Conservation (phyloP, 805 yeast species). For the Metschnikowia shivogae region DNA sequence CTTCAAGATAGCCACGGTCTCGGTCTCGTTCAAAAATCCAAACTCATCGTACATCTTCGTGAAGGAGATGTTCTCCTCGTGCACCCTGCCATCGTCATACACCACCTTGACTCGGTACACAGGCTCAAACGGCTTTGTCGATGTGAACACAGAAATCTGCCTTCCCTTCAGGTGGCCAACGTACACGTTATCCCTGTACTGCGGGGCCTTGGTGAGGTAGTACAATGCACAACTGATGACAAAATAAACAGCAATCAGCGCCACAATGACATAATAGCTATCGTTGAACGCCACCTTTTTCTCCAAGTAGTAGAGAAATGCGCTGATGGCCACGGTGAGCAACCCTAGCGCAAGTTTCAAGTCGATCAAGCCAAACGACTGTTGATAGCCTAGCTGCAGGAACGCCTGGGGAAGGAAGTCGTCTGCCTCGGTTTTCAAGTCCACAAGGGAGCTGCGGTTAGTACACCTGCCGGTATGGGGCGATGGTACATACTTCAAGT, state of each 20-base stretch:
- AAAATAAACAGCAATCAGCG: constrained; percentile 36
- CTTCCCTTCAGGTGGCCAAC: constrained; percentile 36
- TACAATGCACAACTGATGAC: constrained; percentile 30
- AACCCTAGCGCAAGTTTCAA: constrained; percentile 48
- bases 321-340: constrained; percentile 44
- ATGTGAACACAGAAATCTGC: constrained; percentile 38
- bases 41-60: constrained; percentile 43
- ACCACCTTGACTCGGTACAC: constrained; percentile 36
- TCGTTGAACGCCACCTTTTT: constrained; percentile 46
- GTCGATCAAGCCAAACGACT: constrained; percentile 45
- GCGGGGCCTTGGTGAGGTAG: constrained; percentile 28
- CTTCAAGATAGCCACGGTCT: constrained; percentile 25
- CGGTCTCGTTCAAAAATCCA: constrained; percentile 41
- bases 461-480: neutral
- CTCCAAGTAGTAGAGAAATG: constrained; percentile 43
- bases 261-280: constrained; percentile 30
- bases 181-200: constrained; percentile 44
- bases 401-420: constrained; percentile 43
- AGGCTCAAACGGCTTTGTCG: constrained; percentile 42
- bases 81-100: constrained; percentile 19
- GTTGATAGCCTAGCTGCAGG: constrained; percentile 42
- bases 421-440: constrained; percentile 47
- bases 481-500: constrained; percentile 23
- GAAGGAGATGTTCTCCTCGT: constrained; percentile 27
- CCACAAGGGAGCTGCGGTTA: constrained; percentile 40